These are phyloP conservation scores for Senna siamea DNA, from an alignment of 306 rosid genomes.

Conservation along the genomic window DNA sequence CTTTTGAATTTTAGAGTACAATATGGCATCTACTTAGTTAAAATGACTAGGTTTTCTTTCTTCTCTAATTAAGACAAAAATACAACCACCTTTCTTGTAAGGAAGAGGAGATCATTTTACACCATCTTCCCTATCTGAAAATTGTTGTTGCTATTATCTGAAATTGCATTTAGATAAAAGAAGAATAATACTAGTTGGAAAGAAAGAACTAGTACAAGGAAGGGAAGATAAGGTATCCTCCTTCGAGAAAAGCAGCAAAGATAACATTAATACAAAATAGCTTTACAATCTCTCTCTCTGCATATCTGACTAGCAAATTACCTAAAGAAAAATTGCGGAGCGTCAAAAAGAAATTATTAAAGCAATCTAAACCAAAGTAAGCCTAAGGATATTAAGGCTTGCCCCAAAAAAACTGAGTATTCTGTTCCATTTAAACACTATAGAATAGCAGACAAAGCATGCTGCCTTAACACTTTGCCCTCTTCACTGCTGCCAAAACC, in stretches of 20 bases:
- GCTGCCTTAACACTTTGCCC: neutral
- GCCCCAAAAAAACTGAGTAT: neutral
- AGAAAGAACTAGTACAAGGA: too few relatives aligned
- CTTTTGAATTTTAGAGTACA: neutral
- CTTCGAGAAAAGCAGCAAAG: neutral
- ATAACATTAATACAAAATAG: neutral
- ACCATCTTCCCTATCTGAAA: neutral
- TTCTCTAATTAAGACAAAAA: neutral
- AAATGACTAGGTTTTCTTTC: conserved; percentile 4
- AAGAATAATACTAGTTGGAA: conserved; percentile 29
- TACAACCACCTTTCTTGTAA: neutral
- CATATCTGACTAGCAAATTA: neutral
- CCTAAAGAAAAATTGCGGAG: neutral
- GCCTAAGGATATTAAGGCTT: neutral
- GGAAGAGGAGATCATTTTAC: conserved; percentile 17
- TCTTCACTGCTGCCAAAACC: neutral
- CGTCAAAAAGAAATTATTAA: neutral
- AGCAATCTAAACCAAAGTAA: conserved; percentile 14
- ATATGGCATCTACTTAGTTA: neutral
- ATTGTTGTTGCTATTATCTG: too few relatives aligned
- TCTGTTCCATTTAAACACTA: neutral
- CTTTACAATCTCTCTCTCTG: neutral
- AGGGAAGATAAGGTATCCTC: conserved; percentile 7
- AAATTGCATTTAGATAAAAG: too few relatives aligned
- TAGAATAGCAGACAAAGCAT: neutral